Evolutionary conservation across 441 rosid genomes (phyloP), one percentile per base, ranked within the genome.

Genomic region (Jatropha multifida): DNA sequence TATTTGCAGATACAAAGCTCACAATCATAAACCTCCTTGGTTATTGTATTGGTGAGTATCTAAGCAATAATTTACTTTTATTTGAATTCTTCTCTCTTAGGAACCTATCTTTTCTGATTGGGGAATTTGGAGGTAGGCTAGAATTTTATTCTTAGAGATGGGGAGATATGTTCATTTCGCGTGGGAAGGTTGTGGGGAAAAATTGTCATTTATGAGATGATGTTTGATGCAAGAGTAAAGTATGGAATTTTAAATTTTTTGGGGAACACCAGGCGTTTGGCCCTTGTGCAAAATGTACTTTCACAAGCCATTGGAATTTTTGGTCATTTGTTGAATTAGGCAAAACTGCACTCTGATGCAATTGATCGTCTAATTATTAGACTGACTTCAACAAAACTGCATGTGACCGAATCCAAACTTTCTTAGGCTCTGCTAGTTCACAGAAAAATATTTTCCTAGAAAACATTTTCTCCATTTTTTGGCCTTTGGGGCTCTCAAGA

Each of bases 1-100:
- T 91, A 37, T 90, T 91, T 74, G 94, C 92, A 0, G 97, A 91
- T 75, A 90, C 94, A 20, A 89, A 91, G 80, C 88, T 91, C 72
- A 91, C 94, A 40, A 1, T 86, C 64, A 84, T 91, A 74, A 91
- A 91, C 81, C 85, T 90, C 49, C 85, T 86, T 55, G 94, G 97
- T 73, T 91, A 91, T 76, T 94, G 87, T 77, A 89, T 95, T 27
- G 91, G 97, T 86, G 82, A 84, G 89, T 81, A 5, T 76, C 70
- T 38, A 46, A 46, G 46, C 26, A 63, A 9, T 40, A 27, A 15
- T n/a, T 40, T 20, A 7, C 11, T 11, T 65, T 18, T 56, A 26
- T n/a, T 40, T 20, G 7, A 10, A 5, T 66, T 18, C n/a, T 66
- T 51, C 23, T 62, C 5, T 4, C 2, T 63, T 10, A 3, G 18